Evolutionary conservation across 164 flowering plant genomes (phyloP), one percentile per base, ranked within the genome.

Genomic region (Vitis cinerea): DNA sequence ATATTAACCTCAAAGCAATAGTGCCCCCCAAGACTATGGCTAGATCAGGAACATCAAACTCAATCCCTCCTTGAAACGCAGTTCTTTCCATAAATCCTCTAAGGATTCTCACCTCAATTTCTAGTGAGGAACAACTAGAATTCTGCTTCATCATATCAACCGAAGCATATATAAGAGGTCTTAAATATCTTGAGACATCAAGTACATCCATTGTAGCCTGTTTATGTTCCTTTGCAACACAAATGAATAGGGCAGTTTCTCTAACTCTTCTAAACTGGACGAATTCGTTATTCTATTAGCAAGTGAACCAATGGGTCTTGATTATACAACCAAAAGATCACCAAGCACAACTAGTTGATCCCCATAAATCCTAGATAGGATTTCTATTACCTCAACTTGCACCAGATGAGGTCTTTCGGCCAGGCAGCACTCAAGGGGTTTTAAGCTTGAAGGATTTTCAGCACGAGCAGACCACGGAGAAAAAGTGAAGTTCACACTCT

Each of bases 331-430:
- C 79, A 93, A 76, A 10, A 86, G 68, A 72, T 88, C 88, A 77
- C 89, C 86, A 7, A 93, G 81, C 10, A 85, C 65, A 66, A 77
- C 84, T 44, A 88, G 88, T 67, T 85, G 91, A 57, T 93, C 93
- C 53, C 82, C 82, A 72, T 91, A 91, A 69, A 93, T 80, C 74
- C 95, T 85, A 57, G 97, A 93, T 57, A 93, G 75, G 64, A 91
- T 86, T 75, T 86, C 88, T 63, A 93, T 87, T 9, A 86, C 86
- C 82, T 85, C 91, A 70, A 91, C 98, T 82, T 93, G 98, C 37
- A 84, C 76, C 10, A 63, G 65, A 66, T 88, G 83, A 47, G 81
- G 79, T 23, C 97, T 97, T 59, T 85, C 91, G 69, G 89, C 90
- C 9, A 91, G 83, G 79, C 87, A 90, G 64, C 62, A 71, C 10